Evolutionary conservation across 108 stramenopile species (phyloP), one percentile per base, ranked within the genome.

Genomic region (Pseudonitzschia pungens): DNA sequence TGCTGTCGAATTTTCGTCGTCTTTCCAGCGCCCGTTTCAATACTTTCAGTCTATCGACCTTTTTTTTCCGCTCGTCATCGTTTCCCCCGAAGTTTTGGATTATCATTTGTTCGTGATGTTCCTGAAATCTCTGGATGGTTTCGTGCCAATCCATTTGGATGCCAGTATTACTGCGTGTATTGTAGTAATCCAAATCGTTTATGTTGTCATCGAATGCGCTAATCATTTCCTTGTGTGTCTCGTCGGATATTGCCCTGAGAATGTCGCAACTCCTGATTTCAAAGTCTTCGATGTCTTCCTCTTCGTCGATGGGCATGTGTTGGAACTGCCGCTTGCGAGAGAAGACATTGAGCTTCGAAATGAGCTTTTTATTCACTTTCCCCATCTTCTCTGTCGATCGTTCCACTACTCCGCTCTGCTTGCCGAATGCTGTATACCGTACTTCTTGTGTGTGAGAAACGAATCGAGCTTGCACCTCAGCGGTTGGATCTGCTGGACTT

Each of bases 21-120:
- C 59, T 24, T 26, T 26, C 41, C 9, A 72, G 59, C 20, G 59
- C 45, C 26, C 71, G 59, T 66, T 66, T 65, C 45, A 62, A 62
- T 4, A 33, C 6, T 40, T 62, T 62, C 18, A 62, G 36, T 40
- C 60, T 7, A 16, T 62, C 8, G 12, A 62, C 60, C 29, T 62
- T 62, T 5, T 42, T 40, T 62, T 9, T 26, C 20, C 36, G 15
- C 12, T 33, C 8, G 33, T 62, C 32, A n/a, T 62, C 36, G n/a
- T 62, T 62, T 33, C 26, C 26, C 54, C 54, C 24, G 15, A 40
- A 10, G 22, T 24, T 55, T 55, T 26, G 4, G 54, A 55, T 2
- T 22, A 20, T 9, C 54, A 24, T 11, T 10, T 55, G 54, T 55
- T 55, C 22, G 22, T 55, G 12, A 2, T 26, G 54, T 24, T 24